Conservation (phyloP, 78 protist species). For the Dictyostelium discoideum region DNA sequence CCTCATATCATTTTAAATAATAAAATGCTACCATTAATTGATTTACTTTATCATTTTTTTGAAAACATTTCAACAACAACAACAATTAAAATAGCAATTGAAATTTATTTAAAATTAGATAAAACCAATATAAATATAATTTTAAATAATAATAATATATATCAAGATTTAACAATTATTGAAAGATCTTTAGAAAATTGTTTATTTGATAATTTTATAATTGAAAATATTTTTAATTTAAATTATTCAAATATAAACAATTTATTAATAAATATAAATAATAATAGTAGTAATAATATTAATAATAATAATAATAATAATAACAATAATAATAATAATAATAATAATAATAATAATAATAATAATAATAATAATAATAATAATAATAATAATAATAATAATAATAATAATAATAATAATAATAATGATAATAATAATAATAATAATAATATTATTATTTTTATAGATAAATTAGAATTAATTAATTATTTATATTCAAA, state of each 20-base stretch:
- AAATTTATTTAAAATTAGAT: neutral
- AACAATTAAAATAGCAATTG: neutral
- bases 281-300: neutral
- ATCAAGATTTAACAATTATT: neutral
- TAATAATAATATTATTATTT: neutral
- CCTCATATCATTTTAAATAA: neutral
- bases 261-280: neutral
- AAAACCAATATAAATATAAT: neutral
- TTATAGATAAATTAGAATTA: neutral
- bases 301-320: neutral
- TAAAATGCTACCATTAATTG: neutral
- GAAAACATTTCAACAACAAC: neutral
- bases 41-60: neutral
- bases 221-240: neutral
- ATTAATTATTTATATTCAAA: conserved; percentile 4
- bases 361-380: too few species aligned
- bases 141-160: neutral
- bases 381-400: neutral
- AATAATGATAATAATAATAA: neutral
- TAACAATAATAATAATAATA: neutral
- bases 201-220: neutral
- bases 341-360: neutral
- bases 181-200: neutral
- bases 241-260: neutral
- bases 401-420: too few species aligned